Evolutionary conservation across 768 basidiomycete species (phyloP), one percentile per base, ranked within the genome.

Genomic region (Cystobasidium onofrii): DNA sequence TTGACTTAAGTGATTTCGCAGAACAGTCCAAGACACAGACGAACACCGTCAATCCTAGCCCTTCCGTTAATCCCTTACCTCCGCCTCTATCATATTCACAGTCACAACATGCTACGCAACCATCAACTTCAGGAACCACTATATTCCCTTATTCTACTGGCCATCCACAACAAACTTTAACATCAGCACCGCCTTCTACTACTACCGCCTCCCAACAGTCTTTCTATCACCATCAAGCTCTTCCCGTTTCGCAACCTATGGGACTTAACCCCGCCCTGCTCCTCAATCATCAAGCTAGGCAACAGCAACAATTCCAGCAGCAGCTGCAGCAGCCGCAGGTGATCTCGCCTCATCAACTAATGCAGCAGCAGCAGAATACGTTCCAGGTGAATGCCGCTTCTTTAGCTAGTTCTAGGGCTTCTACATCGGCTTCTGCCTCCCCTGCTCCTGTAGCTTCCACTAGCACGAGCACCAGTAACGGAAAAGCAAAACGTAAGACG

Each of bases 291-390:
- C 63, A 27, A 31, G 13, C 43, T 13, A 4, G 63, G 29, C 23
- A 4, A 27, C 39, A n/a, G n/a, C 39, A 39, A 39, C 39, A n/a
- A n/a, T n/a, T n/a, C n/a, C n/a, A n/a, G n/a, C n/a, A n/a, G n/a
- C n/a, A n/a, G 57, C 15, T 10, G 31, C 57, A 50, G 46, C 46
- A 50, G 46, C 46, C 46, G 6, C 46, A 50, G 20, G 46, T 50
- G 9, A 46, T 64, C 41, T 64, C 63, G 7, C 63, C 63, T 34
- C 63, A 64, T 39, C 63, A 64, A 27, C 63, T 64, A 7, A 50
- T n/a, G 15, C 46, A 50, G n/a, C 46, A 50, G 15, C 46, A 50
- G n/a, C 46, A 50, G 46, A 50, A 50, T 50, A n/a, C 57, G 10
- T 64, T 41, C 15, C 63, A 64, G 34, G 39, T 39, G 2, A 64